phyloP scores from a whole-genome alignment of 2,329 filamentous ascomycete species.

The Trichophyton schoenleinii region DNA sequence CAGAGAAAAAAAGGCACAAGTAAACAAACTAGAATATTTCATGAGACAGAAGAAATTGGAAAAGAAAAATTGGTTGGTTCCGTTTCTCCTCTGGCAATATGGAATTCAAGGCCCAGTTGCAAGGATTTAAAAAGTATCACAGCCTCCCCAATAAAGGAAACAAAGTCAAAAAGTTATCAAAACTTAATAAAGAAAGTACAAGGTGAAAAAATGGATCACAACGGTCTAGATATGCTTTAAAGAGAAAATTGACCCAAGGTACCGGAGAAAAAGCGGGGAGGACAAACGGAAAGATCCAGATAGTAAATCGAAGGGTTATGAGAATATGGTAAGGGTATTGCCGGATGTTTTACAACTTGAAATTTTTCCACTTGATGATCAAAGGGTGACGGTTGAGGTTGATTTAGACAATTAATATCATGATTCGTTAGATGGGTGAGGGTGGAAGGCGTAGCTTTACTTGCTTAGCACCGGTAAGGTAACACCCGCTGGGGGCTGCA shows the following conservation, averaged over 20 bases:
- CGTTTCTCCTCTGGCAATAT: not conserved
- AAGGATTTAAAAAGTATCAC: not conserved
- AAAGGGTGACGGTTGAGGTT: not conserved
- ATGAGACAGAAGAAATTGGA: not conserved
- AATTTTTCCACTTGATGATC: not conserved
- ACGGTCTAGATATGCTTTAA: not conserved
- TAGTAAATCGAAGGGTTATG: not conserved
- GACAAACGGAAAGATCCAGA: not conserved
- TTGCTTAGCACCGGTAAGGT: constrained; percentile 6
- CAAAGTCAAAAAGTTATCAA: not conserved
- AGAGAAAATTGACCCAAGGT: not conserved
- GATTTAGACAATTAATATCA: constrained; percentile 1
- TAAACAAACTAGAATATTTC: not conserved
- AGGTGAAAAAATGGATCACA: not conserved
- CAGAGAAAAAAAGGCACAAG: not conserved
- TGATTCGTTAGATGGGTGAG: not conserved
- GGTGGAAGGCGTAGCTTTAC: not conserved
- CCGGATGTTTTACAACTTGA: not conserved
- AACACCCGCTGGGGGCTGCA: constrained; percentile 42
- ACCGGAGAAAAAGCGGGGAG: not conserved
- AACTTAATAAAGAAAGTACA: not conserved
- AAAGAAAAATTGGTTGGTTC: not conserved
- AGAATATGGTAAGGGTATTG: not conserved
- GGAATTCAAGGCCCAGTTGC: not conserved
- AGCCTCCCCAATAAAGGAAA: not conserved